Percentiles rank a stretch among this genome's conserved stretches.
These are phyloP conservation scores for Agrostemma githago DNA, from an alignment of 148 eudicot genomes.

Conservation along the genomic window DNA sequence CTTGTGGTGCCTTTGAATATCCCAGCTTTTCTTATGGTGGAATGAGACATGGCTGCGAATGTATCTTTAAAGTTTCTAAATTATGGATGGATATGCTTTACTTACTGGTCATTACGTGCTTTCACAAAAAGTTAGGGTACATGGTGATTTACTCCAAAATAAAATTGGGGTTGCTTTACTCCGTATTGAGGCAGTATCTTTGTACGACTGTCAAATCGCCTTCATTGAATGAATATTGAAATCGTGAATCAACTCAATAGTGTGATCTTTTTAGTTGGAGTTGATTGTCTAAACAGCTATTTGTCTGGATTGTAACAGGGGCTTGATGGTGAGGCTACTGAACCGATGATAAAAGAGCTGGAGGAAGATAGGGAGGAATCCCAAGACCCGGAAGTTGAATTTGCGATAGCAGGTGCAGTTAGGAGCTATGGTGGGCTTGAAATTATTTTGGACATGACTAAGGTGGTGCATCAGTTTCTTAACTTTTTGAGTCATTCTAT, in stretches of 20 bases:
- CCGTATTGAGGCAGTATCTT: neutral
- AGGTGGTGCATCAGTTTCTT: slow-evolving; percentile 45
- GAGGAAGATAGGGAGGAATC: slow-evolving; percentile 98
- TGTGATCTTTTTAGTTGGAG: neutral
- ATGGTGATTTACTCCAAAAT: too few species aligned
- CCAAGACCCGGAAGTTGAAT: slow-evolving; percentile 99
- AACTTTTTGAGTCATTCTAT: neutral
- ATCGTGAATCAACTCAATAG: neutral
- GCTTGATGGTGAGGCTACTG: slow-evolving; percentile 98
- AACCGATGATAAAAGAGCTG: slow-evolving; percentile 97
- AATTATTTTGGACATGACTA: slow-evolving; percentile 78
- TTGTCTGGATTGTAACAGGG: slow-evolving; percentile 48
- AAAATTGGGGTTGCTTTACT: neutral
- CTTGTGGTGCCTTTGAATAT: neutral
- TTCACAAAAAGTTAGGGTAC: neutral
- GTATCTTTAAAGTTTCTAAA: neutral
- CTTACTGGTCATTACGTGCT: neutral
- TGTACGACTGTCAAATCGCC: neutral
- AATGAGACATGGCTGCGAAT: neutral
- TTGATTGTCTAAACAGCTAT: slow-evolving; percentile 8
- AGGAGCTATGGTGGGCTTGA: slow-evolving; percentile 92
- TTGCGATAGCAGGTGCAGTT: slow-evolving; percentile 94
- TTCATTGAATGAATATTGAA: neutral
- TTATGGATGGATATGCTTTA: neutral
- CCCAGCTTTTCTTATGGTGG: slow-evolving; percentile 5